phyloP scores from a whole-genome alignment of 345 rosid genomes.

The Microcos paniculata region DNA sequence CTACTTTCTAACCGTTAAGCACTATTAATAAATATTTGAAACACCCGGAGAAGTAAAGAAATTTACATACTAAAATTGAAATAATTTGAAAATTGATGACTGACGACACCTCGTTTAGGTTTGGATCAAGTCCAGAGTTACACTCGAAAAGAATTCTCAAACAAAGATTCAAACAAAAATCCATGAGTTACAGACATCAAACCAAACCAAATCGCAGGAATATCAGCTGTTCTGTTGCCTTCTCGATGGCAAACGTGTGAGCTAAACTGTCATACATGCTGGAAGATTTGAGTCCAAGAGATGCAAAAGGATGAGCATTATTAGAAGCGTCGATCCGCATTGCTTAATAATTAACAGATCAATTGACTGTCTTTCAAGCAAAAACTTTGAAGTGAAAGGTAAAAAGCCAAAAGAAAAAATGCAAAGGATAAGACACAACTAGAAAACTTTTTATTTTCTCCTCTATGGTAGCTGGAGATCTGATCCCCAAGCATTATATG shows the following conservation, averaged over 20 bases:
- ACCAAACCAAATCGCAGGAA: not conserved
- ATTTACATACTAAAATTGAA: too few relatives aligned
- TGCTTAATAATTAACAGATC: not conserved
- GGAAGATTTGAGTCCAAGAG: not conserved
- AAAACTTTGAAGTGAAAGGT: not conserved
- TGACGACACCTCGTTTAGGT: too few relatives aligned
- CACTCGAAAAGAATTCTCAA: not conserved
- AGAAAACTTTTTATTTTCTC: not conserved
- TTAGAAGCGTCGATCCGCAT: not conserved
- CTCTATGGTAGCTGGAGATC: not conserved
- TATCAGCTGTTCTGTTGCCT: not conserved
- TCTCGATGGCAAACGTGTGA: not conserved
- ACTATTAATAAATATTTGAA: too few relatives aligned
- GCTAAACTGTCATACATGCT: not conserved
- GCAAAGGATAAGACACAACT: slow-evolving; percentile 4
- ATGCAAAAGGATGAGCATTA: not conserved
- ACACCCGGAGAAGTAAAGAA: too few relatives aligned
- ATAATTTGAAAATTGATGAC: too few relatives aligned
- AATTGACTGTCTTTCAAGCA: slow-evolving; percentile 5
- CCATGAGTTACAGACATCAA: not conserved
- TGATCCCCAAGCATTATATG: not conserved
- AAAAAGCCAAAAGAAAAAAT: not conserved
- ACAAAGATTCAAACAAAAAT: not conserved
- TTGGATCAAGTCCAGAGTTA: not conserved
- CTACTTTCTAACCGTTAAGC: too few relatives aligned